A percentile compares a stretch with the other conserved stretches of the same genome.
These are phyloP conservation scores for Colletotrichum nymphaeae DNA, from an alignment of 2,329 filamentous ascomycete genomes.

Conservation along the genomic window DNA sequence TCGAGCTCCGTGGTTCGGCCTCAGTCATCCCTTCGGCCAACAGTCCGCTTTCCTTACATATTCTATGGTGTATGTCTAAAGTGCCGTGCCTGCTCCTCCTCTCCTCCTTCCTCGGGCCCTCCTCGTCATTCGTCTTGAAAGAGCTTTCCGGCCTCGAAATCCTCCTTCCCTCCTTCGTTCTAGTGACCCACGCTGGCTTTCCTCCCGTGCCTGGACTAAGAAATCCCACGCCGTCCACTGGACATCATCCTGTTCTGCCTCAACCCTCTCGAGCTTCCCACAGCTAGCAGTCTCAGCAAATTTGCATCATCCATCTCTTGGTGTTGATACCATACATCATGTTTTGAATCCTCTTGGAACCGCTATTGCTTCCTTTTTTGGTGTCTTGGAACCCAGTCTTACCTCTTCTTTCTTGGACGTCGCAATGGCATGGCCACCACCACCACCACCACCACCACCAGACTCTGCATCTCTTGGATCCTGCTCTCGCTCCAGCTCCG, in stretches of 20 bases:
- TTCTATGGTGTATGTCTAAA: neutral
- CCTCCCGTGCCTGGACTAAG: slow-evolving; percentile 31
- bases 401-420: slow-evolving; percentile 43
- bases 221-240: slow-evolving; percentile 5
- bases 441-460: slow-evolving; percentile 25
- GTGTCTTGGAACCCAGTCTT: slow-evolving; percentile 56
- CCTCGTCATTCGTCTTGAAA: slow-evolving; percentile 18
- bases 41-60: slow-evolving; percentile 2
- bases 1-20: slow-evolving; percentile 18
- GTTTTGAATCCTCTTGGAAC: slow-evolving; percentile 48
- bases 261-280: slow-evolving; percentile 17
- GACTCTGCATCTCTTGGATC: slow-evolving; percentile 44
- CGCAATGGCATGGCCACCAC: slow-evolving; percentile 47
- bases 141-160: slow-evolving; percentile 15
- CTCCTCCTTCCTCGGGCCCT: neutral
- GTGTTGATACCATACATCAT: slow-evolving; percentile 48
- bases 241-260: slow-evolving; percentile 27
- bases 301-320: slow-evolving; percentile 35
- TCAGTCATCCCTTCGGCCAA: slow-evolving; percentile 11
- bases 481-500: slow-evolving; percentile 49
- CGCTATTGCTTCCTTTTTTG: slow-evolving; percentile 48
- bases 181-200: slow-evolving; percentile 25
- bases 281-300: slow-evolving; percentile 15
- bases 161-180: slow-evolving; percentile 33
- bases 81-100: neutral